phyloP scores from a whole-genome alignment of 2,329 filamentous ascomycete species.

The Akanthomyces dipterigenus region DNA sequence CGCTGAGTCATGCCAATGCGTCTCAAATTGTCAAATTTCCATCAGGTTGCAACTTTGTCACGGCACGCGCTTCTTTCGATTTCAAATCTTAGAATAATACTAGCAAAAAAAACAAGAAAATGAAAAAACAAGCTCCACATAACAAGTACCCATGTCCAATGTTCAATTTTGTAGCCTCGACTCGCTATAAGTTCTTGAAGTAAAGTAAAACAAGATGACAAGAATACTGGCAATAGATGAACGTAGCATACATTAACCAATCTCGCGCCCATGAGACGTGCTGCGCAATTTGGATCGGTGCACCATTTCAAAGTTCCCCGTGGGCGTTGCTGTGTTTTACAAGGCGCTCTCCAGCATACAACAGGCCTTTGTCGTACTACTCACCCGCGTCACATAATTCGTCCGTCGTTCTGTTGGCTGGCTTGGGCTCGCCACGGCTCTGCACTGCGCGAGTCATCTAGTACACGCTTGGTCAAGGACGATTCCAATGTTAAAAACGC shows the following conservation, averaged over 20 bases:
- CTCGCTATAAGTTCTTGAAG: not conserved
- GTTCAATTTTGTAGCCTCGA: constrained; percentile 7
- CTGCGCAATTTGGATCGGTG: not conserved
- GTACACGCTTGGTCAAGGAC: constrained; percentile 28
- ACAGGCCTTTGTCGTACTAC: not conserved
- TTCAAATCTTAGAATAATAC: constrained; percentile 7
- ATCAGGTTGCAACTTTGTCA: not conserved
- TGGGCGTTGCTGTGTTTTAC: not conserved
- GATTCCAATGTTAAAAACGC: constrained; percentile 22
- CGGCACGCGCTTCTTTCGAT: not conserved
- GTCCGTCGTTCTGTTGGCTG: constrained; percentile 7
- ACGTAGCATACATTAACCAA: constrained; percentile 4
- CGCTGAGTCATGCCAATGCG: not conserved
- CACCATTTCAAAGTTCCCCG: not conserved
- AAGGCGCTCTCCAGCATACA: not conserved
- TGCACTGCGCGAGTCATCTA: constrained; percentile 23
- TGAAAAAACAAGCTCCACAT: constrained; percentile 14
- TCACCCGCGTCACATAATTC: not conserved
- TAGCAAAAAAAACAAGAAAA: constrained; percentile 13
- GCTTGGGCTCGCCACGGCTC: not conserved
- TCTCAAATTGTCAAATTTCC: not conserved
- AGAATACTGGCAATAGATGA: not conserved
- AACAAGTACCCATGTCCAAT: constrained; percentile 21
- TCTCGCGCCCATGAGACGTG: not conserved
- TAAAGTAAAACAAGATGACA: not conserved